Conservation (phyloP, 129 eudicot genomes). For the Gnaphalium uliginosum region DNA sequence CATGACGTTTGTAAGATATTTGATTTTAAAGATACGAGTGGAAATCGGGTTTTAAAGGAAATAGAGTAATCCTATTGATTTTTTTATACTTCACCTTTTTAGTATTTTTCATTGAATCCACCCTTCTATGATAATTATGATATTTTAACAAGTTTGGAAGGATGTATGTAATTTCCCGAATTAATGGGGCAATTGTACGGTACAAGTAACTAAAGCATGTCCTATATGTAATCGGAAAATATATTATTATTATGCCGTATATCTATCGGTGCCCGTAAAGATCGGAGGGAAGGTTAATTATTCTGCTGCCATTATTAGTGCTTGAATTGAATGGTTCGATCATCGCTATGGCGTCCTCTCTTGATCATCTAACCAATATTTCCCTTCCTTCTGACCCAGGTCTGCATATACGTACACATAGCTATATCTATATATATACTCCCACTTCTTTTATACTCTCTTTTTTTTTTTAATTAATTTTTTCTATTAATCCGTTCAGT, state of each 20-base stretch:
- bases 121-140: too few relatives aligned
- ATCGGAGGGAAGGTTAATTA: slow-evolving; percentile 8
- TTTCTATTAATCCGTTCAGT: not conserved
- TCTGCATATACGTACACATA: slow-evolving; percentile 5
- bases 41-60: too few relatives aligned
- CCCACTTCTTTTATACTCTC: slow-evolving; percentile 3
- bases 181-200: slow-evolving; percentile 32
- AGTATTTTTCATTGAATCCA: too few relatives aligned
- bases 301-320: slow-evolving; percentile 17
- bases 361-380: slow-evolving; percentile 41
- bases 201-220: slow-evolving; percentile 28
- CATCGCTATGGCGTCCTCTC: slow-evolving; percentile 56
- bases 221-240: slow-evolving; percentile 24
- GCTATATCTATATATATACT: not conserved
- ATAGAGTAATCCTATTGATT: too few relatives aligned
- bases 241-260: slow-evolving; percentile 10
- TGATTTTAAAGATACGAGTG: too few relatives aligned
- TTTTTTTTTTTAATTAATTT: not conserved
- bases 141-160: too few relatives aligned
- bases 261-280: slow-evolving; percentile 35
- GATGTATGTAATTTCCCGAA: too few relatives aligned
- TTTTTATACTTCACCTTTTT: too few relatives aligned
- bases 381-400: slow-evolving; percentile 72
- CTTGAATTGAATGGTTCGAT: slow-evolving; percentile 41
- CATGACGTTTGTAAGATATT: too few relatives aligned